Percentiles rank a stretch among this genome's conserved stretches.
phyloP scores from a whole-genome alignment of 129 eudicot genomes.

The Logfia minima region DNA sequence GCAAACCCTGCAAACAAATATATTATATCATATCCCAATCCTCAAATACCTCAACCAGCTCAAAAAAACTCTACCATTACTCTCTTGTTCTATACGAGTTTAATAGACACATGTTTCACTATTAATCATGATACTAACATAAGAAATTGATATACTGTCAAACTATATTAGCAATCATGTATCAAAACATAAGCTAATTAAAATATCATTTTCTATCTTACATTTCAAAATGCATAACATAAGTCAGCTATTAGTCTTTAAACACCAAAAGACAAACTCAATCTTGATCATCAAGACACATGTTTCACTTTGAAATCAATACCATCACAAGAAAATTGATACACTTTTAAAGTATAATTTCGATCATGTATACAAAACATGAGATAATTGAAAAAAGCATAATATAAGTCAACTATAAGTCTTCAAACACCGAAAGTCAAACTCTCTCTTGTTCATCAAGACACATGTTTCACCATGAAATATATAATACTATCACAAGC shows the following conservation, averaged over 20 bases:
- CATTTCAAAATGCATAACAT: background rate
- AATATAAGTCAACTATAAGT: background rate
- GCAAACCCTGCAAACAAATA: conserved; percentile 35
- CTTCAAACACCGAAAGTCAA: conserved; percentile 11
- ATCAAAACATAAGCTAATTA: background rate
- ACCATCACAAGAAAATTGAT: background rate
- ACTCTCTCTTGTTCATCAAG: background rate
- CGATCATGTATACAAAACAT: background rate
- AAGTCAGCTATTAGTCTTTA: conserved; percentile 2
- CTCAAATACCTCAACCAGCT: conserved; percentile 14
- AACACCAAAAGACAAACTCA: conserved; percentile 11
- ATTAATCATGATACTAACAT: background rate
- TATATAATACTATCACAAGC: background rate
- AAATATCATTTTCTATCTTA: background rate
- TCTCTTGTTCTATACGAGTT: background rate
- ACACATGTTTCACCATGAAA: conserved; percentile 5
- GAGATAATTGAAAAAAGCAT: background rate
- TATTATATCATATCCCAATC: conserved; percentile 16
- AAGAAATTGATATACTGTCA: background rate
- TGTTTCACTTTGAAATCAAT: conserved; percentile 5
- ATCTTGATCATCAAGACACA: background rate
- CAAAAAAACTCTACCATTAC: background rate
- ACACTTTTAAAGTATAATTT: background rate
- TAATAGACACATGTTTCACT: conserved; percentile 4
- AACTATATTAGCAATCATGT: background rate